Evolutionary conservation across 805 yeast species (phyloP).

Genomic region (Tetrapisispora nanseiensis): DNA sequence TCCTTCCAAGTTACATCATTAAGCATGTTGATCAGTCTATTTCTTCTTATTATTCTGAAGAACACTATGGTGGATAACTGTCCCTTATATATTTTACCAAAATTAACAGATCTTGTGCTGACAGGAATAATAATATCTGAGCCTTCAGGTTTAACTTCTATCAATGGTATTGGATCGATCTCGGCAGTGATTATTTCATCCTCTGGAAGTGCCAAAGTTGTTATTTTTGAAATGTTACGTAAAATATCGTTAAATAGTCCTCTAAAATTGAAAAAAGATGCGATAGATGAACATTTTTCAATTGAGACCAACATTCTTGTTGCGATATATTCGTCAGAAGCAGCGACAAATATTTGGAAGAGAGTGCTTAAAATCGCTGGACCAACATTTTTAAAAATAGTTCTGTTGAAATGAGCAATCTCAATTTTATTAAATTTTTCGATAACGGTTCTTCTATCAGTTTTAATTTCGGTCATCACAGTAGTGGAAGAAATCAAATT

Average conservation of each 20-base stretch:
- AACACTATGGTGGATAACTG: conserved; percentile 79
- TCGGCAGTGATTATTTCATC: conserved; percentile 2
- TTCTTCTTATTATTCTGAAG: conserved; percentile 60
- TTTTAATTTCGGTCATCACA: conserved; percentile 20
- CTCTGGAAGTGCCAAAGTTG: conserved; percentile 44
- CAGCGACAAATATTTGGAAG: conserved; percentile 72
- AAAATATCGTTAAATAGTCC: conserved; percentile 56
- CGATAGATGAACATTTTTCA: conserved; percentile 74
- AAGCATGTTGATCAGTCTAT: conserved; percentile 34
- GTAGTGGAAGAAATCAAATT: conserved; percentile 40
- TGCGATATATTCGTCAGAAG: conserved; percentile 82
- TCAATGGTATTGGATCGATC: conserved; percentile 30
- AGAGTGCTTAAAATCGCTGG: conserved; percentile 61
- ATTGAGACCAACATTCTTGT: conserved; percentile 80
- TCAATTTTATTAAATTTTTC: conserved; percentile 18
- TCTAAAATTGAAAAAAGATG: conserved; percentile 50
- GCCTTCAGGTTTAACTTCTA: conserved; percentile 37
- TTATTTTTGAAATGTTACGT: conserved; percentile 55
- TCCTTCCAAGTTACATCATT: conserved; percentile 44
- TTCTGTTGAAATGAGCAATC: conserved; percentile 54
- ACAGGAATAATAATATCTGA: conserved; percentile 53
- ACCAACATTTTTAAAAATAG: conserved; percentile 56
- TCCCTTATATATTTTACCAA: conserved; percentile 85
- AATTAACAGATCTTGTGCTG: conserved; percentile 66
- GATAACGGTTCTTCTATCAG: conserved; percentile 13